Evolutionary conservation across 2,329 filamentous ascomycete species (phyloP).

Genomic region (Aspergillus thermomutatus): DNA sequence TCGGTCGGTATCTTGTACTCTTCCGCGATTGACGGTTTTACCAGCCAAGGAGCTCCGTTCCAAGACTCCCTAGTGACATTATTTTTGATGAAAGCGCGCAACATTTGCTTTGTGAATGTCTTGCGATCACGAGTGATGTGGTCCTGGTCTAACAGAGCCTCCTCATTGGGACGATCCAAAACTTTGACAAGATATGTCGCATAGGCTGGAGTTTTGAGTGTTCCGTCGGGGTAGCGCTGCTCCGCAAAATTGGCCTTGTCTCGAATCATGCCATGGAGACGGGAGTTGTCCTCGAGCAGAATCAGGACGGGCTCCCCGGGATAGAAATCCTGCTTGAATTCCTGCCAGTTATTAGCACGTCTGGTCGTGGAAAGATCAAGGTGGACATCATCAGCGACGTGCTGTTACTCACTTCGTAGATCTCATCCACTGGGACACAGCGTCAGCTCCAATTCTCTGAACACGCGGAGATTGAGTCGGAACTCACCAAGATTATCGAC

Average conservation of each 20-base stretch:
- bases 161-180: constrained; percentile 63
- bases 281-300: constrained; percentile 64
- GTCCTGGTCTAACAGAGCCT: constrained; percentile 74
- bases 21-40: constrained; percentile 79
- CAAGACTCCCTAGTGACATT: constrained; percentile 88
- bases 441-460: constrained; percentile 15
- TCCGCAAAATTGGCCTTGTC: constrained; percentile 77
- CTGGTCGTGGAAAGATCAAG: constrained; percentile 7
- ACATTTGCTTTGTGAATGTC: constrained; percentile 88
- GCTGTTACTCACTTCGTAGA: constrained; percentile 44
- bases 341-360: constrained; percentile 29
- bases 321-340: constrained; percentile 88
- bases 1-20: constrained; percentile 84
- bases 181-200: constrained; percentile 79
- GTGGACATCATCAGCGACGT: background rate
- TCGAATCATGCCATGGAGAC: constrained; percentile 70
- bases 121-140: constrained; percentile 85
- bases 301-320: constrained; percentile 82
- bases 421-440: constrained; percentile 43
- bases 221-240: constrained; percentile 61
- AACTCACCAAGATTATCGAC: constrained; percentile 73
- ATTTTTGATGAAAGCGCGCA: constrained; percentile 92
- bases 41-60: constrained; percentile 95
- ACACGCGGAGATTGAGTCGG: constrained; percentile 1
- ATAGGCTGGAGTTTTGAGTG: constrained; percentile 62